These are phyloP conservation scores for Pelargonium myrrhifolium DNA, from an alignment of 441 rosid genomes.

Conservation along the genomic window DNA sequence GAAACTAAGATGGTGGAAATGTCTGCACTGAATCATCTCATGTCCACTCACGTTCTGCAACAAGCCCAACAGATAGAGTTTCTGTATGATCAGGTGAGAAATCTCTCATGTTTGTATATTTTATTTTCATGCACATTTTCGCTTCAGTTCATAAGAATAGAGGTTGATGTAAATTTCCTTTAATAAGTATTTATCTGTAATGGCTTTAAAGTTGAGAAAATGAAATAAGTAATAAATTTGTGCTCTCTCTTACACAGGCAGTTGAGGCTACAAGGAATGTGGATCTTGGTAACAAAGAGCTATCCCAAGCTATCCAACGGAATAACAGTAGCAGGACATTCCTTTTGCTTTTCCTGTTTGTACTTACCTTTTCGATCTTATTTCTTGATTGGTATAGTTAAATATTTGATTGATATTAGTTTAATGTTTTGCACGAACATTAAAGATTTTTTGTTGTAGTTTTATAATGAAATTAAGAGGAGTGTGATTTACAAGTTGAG, in stretches of 20 bases:
- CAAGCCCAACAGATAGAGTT: slow-evolving; percentile 87
- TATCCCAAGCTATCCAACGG: slow-evolving; percentile 66
- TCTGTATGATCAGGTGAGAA: slow-evolving; percentile 74
- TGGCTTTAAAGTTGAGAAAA: neutral
- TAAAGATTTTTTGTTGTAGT: neutral
- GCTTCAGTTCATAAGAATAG: neutral
- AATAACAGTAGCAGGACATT: slow-evolving; percentile 90
- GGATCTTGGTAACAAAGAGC: slow-evolving; percentile 46
- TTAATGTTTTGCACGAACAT: neutral
- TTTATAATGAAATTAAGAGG: neutral
- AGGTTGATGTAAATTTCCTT: neutral
- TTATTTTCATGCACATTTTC: neutral
- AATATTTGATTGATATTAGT: slow-evolving; percentile 5
- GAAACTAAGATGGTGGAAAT: slow-evolving; percentile 98
- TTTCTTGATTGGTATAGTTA: slow-evolving; percentile 87
- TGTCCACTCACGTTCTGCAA: slow-evolving; percentile 88
- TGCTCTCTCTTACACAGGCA: slow-evolving; percentile 24
- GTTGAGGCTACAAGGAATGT: slow-evolving; percentile 51
- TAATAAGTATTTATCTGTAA: neutral
- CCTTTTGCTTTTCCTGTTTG: slow-evolving; percentile 72
- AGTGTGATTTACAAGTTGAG: neutral
- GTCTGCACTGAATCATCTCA: slow-evolving; percentile 90
- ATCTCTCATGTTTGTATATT: neutral
- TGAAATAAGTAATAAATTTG: neutral
- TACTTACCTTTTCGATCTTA: slow-evolving; percentile 75